Evolutionary conservation across 2,329 filamentous ascomycete species (phyloP).

Genomic region (Apiospora aurea): DNA sequence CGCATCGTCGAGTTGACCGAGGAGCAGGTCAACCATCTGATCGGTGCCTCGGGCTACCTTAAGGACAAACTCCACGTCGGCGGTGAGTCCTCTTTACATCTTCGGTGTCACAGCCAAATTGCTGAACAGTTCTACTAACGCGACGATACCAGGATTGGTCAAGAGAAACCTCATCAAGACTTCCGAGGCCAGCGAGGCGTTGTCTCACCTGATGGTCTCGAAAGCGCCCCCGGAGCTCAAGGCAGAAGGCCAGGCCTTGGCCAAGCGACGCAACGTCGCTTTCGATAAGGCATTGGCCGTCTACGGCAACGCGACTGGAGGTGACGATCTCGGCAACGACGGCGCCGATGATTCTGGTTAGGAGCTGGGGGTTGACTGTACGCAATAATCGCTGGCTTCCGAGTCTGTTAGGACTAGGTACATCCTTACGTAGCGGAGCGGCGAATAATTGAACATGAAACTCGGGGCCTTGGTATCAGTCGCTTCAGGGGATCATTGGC

Average conservation of each 20-base stretch:
- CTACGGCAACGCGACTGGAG: slow-evolving; percentile 8
- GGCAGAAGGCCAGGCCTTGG: slow-evolving; percentile 6
- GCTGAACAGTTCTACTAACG: too few relatives aligned
- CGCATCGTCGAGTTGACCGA: slow-evolving; percentile 22
- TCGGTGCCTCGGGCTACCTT: not conserved
- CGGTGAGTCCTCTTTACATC: not conserved
- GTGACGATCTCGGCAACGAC: not conserved
- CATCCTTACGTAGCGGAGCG: not conserved
- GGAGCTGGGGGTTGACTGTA: not conserved
- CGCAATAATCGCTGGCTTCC: not conserved
- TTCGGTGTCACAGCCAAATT: too few relatives aligned
- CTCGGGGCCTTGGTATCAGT: too few relatives aligned
- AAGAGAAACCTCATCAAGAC: slow-evolving; percentile 17
- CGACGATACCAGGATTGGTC: not conserved
- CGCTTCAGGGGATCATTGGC: not conserved
- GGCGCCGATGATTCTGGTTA: not conserved
- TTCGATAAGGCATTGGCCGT: slow-evolving; percentile 15
- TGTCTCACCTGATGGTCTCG: slow-evolving; percentile 16
- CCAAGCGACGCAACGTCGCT: not conserved
- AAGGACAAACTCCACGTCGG: slow-evolving; percentile 15
- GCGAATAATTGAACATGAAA: not conserved
- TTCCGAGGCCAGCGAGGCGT: not conserved
- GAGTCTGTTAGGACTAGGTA: not conserved
- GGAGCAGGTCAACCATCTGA: slow-evolving; percentile 15
- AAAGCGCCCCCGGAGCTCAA: slow-evolving; percentile 18